Evolutionary conservation across 169 alveolate genomes (phyloP).

Genomic region (Perkinsus marinus): DNA sequence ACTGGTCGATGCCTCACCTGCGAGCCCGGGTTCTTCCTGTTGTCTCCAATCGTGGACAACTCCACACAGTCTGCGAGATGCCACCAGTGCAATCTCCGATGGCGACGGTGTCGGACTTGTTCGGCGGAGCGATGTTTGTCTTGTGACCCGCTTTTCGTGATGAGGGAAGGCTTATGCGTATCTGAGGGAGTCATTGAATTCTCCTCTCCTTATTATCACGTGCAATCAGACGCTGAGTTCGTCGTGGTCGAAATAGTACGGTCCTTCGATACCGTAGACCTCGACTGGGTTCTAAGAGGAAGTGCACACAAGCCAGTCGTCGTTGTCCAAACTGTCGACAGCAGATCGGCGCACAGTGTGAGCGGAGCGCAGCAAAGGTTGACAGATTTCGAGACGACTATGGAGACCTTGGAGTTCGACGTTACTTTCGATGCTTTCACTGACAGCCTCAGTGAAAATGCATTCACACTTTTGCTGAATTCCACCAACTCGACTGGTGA

Average conservation of each 20-base stretch:
- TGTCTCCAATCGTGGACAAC: neutral
- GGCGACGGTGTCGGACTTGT: conserved; percentile 2
- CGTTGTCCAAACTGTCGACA: neutral
- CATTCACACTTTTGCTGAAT: neutral
- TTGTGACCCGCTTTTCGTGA: conserved; percentile 10
- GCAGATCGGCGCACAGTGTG: neutral
- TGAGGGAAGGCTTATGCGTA: conserved; percentile 2
- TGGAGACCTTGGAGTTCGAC: neutral
- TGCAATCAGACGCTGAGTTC: neutral
- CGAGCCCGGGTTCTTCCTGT: neutral
- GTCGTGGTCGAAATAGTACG: neutral
- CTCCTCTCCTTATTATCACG: neutral
- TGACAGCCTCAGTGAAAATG: neutral
- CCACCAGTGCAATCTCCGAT: neutral
- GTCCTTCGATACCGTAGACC: neutral
- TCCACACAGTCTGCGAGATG: neutral
- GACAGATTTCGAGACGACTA: neutral
- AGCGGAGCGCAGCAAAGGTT: neutral
- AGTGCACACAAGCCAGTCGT: neutral
- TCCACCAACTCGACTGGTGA: neutral
- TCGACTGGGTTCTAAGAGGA: neutral
- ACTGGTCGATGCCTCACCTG: conserved; percentile 1
- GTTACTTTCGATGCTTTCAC: neutral
- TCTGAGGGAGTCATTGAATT: conserved; percentile 5
- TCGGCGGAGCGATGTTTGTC: neutral